Base-by-base conservation (phyloP, 1,284 basidiomycete genomes). In the Stygiomarasmius scandens region DNA sequence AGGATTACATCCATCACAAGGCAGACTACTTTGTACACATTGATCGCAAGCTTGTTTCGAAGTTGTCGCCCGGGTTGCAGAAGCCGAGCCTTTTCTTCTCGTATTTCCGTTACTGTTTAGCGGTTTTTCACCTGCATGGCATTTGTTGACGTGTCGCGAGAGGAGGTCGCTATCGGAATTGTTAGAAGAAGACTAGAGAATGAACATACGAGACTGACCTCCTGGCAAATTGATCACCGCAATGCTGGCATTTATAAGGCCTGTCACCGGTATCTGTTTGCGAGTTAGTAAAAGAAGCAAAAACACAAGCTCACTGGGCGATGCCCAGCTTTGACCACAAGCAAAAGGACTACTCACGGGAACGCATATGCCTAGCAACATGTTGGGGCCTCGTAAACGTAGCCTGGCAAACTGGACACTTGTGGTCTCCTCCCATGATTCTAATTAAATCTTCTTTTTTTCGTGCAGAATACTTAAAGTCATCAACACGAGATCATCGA, bases 311-410 rank as follows among this genome's bases (percentile, higher is more conserved):
- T 27, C 14, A 19, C n/a, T n/a, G n/a, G n/a, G n/a, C n/a, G 44
- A 46, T 23, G 25, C 14, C 32, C 8, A 34, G 14, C 32, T 8
- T 8, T 8, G 14, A 32, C 23, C 24, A 19, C 2, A 34, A 47
- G 23, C 23, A 22, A 53, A 43, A 29, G 44, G 25, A 24, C 2
- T 14, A 86, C 89, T 75, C 76, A 92, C 89, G 92, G 63, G 92
- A 92, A 68, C 92, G 85, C 84, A 95, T 91, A 74, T 95, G 92
- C 55, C 93, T 77, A 9, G 92, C 92, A 58, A 95, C 92, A 84
- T 95, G 93, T 66, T 95, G 92, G 32, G 92, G 92, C 54, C 92
- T 81, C 19, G 92, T 95, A 69, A 95, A 95, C 0, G 92, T 93
- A 0, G 92, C 91, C 62, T 89, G 85, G 71, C 92, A 95, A 20